Evolutionary conservation across 2,329 filamentous ascomycete genomes (phyloP).

Genomic region (Microsporum canis): DNA sequence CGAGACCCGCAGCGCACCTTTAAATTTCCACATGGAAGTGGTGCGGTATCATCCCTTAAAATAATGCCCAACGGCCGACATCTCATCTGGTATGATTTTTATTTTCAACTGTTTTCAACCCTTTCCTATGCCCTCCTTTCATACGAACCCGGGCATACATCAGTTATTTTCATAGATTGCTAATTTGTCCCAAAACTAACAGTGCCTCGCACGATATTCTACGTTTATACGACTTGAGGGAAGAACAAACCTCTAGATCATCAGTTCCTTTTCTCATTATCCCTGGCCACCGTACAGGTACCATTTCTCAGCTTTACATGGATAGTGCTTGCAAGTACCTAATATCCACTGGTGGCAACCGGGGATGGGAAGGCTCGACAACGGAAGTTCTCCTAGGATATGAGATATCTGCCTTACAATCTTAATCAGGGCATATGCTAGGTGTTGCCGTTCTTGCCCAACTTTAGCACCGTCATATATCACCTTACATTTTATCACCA

Average conservation of each 20-base stretch:
- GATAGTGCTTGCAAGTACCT: slow-evolving; percentile 84
- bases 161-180: not conserved
- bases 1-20: slow-evolving; percentile 67
- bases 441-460: not conserved
- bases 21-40: slow-evolving; percentile 79
- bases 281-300: slow-evolving; percentile 77
- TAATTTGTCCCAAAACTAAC: not conserved
- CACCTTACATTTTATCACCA: not conserved
- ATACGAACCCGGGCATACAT: not conserved
- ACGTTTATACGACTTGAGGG: slow-evolving; percentile 75
- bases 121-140: not conserved
- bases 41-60: slow-evolving; percentile 74
- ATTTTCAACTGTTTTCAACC: not conserved
- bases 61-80: slow-evolving; percentile 90
- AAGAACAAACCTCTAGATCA: slow-evolving; percentile 54
- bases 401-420: slow-evolving; percentile 54
- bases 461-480: not conserved
- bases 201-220: slow-evolving; percentile 90
- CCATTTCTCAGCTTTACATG: slow-evolving; percentile 74
- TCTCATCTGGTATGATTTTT: slow-evolving; percentile 59
- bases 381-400: slow-evolving; percentile 92
- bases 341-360: slow-evolving; percentile 80
- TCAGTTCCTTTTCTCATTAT: slow-evolving; percentile 93
- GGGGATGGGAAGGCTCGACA: slow-evolving; percentile 84
- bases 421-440: not conserved